Base-by-base conservation (phyloP, 2,329 filamentous ascomycete species). In the Teratosphaeria gauchensis region DNA sequence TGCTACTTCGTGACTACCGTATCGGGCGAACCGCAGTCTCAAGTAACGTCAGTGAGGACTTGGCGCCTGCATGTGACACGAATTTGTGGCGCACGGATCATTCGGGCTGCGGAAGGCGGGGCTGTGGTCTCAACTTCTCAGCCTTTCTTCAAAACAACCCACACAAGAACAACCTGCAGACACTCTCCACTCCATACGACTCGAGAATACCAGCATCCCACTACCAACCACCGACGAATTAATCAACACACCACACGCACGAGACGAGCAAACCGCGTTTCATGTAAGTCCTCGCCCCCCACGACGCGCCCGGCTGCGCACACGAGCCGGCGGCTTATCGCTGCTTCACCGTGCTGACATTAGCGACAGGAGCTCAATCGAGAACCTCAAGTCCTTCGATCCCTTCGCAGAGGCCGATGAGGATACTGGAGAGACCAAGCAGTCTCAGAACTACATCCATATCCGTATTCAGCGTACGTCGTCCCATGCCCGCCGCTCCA, bases 381-480 rank as follows among this genome's bases (percentile, higher is more conserved):
- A 55, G 35, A 55, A 95, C 85, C 88, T 95, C 81, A 94, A 94
- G 86, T 86, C 87, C 83, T 90, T 90, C 86, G 94, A 99, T 88
- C 94, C 94, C 88, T 99, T 99, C 90, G 94, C 94, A 88, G 94
- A 97, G 90, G 94, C 92, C 86, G 94, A 96, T 90, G 92, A 96
- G 87, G 92, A 95, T 79, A 91, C 88, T 78, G 92, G 91, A 83
- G 89, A 95, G 81, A 88, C 86, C 76, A 94, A 94, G 81, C 89
- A 94, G 83, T 86, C 89, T 76, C 90, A 95, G 81, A 95, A 95
- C 80, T 96, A 96, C 78, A 96, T 97, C 78, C 94, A 97, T 82
- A 97, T 99, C 79, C 92, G 94, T 80, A 97, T 97, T 77, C 94
- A 99, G 78, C 94, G 92, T 97, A 86, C 74, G 88, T 86, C 35